These are phyloP conservation scores for Candolleomyces eurysporus DNA, from an alignment of 768 basidiomycete genomes.

Conservation along the genomic window DNA sequence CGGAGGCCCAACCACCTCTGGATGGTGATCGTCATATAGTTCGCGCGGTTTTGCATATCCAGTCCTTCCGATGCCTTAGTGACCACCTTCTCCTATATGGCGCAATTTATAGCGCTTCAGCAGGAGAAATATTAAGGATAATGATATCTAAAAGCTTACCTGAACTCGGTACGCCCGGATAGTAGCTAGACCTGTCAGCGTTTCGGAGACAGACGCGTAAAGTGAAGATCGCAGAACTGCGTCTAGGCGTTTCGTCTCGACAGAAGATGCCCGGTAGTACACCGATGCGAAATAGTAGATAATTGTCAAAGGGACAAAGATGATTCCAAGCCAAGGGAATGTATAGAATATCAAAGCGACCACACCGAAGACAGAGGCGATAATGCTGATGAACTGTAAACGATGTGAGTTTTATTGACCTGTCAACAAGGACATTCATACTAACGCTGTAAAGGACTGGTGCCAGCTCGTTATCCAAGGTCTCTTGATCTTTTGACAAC, in stretches of 20 bases:
- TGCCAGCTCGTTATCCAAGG: constrained; percentile 48
- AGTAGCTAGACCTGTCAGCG: constrained; percentile 59
- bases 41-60: constrained; percentile 59
- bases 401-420: too few species aligned
- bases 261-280: constrained; percentile 58
- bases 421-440: constrained; percentile 17
- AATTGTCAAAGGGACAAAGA: constrained; percentile 51
- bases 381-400: constrained; percentile 37
- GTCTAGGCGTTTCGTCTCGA: constrained; percentile 63
- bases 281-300: constrained; percentile 51
- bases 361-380: constrained; percentile 50
- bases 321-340: constrained; percentile 63
- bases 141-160: constrained; percentile 49
- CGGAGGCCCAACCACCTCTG: constrained; percentile 64
- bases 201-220: constrained; percentile 46
- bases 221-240: constrained; percentile 57
- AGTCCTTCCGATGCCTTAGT: constrained; percentile 45
- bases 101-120: too few species aligned
- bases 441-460: constrained; percentile 47
- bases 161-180: constrained; percentile 30
- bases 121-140: too few species aligned
- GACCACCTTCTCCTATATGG: constrained; percentile 35
- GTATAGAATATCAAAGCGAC: constrained; percentile 60
- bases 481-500: constrained; percentile 60
- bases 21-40: constrained; percentile 59